Conservation (phyloP, 495 filamentous ascomycete species). For the Xylaria cubensis region DNA sequence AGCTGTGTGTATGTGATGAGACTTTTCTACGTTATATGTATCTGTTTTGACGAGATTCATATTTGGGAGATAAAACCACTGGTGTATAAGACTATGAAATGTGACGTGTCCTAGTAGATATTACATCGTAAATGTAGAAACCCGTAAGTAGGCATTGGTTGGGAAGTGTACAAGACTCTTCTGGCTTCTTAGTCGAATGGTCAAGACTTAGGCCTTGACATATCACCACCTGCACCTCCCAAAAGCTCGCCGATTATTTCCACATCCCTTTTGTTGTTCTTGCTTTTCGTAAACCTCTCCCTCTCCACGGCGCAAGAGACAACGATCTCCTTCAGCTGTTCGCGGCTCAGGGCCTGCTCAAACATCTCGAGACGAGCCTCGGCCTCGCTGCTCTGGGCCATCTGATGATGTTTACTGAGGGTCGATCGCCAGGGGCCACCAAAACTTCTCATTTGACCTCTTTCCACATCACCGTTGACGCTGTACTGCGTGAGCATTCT, state of each 20-base stretch:
- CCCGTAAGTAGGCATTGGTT: no score
- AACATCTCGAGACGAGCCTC: conserved; percentile 20
- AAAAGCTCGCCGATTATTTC: background rate
- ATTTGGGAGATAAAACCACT: no score
- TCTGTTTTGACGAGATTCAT: no score
- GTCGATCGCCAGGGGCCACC: background rate
- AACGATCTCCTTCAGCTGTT: conserved; percentile 16
- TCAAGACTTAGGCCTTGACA: background rate
- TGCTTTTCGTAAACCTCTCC: background rate
- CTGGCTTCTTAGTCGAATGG: background rate
- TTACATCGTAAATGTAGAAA: no score
- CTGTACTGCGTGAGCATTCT: conserved; percentile 8
- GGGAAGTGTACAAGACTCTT: no score
- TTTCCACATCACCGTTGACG: background rate
- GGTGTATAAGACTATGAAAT: no score
- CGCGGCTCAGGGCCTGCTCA: conserved; percentile 6
- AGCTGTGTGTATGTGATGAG: no score
- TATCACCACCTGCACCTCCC: background rate
- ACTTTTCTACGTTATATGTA: no score
- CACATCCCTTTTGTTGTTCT: background rate
- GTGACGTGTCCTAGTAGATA: no score
- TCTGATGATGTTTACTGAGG: background rate
- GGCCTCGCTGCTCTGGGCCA: background rate
- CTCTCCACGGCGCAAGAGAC: conserved; percentile 9
- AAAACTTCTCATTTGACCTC: background rate